Percentiles rank a stretch among this genome's conserved stretches.
Conservation (phyloP, 2,329 filamentous ascomycete genomes). For the Ophiostoma tasmaniense region DNA sequence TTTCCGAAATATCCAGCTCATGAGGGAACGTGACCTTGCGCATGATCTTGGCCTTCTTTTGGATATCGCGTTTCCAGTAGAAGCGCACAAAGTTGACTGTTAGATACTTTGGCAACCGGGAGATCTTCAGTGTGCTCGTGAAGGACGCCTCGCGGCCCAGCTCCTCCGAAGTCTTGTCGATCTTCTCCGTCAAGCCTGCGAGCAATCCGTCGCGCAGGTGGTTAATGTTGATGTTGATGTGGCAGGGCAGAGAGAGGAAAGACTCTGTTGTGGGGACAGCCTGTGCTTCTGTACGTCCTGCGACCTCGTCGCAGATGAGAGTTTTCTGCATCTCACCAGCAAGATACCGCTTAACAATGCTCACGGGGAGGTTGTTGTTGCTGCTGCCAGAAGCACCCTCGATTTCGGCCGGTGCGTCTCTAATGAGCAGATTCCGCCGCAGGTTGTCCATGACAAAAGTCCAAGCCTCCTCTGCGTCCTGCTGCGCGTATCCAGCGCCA, state of each 20-base stretch:
- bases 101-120: constrained; percentile 85
- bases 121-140: constrained; percentile 84
- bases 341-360: constrained; percentile 84
- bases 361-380: neutral
- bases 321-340: constrained; percentile 69
- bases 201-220: constrained; percentile 83
- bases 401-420: constrained; percentile 31
- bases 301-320: constrained; percentile 75
- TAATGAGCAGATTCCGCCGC: constrained; percentile 65
- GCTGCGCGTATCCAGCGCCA: constrained; percentile 83
- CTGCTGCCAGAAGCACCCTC: constrained; percentile 21
- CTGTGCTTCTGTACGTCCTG: constrained; percentile 67
- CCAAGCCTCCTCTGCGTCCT: constrained; percentile 98
- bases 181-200: constrained; percentile 72
- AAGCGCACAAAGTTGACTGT: constrained; percentile 97
- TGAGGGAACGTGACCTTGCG: constrained; percentile 94
- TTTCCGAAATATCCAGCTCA: constrained; percentile 87
- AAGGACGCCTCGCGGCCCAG: constrained; percentile 74
- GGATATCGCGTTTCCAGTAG: constrained; percentile 90
- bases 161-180: constrained; percentile 78
- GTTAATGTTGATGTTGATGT: constrained; percentile 81
- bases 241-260: constrained; percentile 92
- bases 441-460: constrained; percentile 85
- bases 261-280: constrained; percentile 59
- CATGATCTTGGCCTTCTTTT: constrained; percentile 99